Conservation (phyloP, 2,329 filamentous ascomycete genomes). For the Colletotrichum plurivorum region DNA sequence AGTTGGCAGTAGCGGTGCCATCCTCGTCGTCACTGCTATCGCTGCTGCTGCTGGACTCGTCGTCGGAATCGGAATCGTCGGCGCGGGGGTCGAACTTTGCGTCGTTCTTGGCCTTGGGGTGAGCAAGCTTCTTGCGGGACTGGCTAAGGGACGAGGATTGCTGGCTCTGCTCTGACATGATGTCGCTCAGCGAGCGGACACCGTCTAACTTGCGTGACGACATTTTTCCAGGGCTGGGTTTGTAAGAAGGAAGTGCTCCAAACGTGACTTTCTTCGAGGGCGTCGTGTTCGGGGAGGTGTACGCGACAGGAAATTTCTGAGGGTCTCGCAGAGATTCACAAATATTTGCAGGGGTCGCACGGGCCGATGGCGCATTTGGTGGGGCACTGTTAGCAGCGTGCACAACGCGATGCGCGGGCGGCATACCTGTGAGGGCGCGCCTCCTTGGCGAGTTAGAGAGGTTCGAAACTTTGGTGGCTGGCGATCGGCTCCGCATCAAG, state of each 20-base stretch:
- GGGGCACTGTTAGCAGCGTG: constrained; percentile 17
- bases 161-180: constrained; percentile 35
- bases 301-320: constrained; percentile 38
- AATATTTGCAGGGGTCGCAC: constrained; percentile 32
- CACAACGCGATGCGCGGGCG: constrained; percentile 15
- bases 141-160: background rate
- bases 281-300: constrained; percentile 20
- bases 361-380: constrained; percentile 3
- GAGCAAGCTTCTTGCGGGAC: constrained; percentile 24
- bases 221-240: constrained; percentile 29
- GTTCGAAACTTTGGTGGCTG: background rate
- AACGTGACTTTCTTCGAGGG: constrained; percentile 22
- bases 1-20: background rate
- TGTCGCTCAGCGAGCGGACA: constrained; percentile 33
- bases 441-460: constrained; percentile 1
- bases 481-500: constrained; percentile 26
- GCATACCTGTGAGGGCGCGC: constrained; percentile 8
- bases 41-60: constrained; percentile 50
- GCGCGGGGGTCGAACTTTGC: constrained; percentile 41
- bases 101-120: constrained; percentile 42
- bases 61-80: constrained; percentile 38
- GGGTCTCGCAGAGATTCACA: constrained; percentile 18
- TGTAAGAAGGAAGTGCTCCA: constrained; percentile 4
- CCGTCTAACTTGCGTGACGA: constrained; percentile 38
- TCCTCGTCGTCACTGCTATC: constrained; percentile 41